These are phyloP conservation scores for Lumnitzera racemosa DNA, from an alignment of 345 rosid genomes.

Conservation along the genomic window DNA sequence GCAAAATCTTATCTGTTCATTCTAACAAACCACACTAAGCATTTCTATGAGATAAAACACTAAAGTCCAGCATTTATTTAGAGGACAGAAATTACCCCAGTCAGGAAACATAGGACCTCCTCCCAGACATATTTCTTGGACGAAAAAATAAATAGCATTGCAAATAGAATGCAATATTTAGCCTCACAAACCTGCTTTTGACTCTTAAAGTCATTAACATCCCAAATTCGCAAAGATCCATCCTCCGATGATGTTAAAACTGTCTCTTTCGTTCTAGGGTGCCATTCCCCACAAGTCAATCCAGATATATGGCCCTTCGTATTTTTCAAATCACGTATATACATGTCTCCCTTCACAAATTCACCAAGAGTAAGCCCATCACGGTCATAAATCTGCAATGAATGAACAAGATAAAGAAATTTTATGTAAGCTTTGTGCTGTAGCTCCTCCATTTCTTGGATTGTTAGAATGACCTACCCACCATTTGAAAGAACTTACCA, in stretches of 20 bases:
- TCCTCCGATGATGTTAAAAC: constrained; percentile 94
- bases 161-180: neutral
- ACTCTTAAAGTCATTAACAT: constrained; percentile 88
- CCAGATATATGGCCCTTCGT: constrained; percentile 95
- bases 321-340: constrained; percentile 91
- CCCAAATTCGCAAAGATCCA: constrained; percentile 95
- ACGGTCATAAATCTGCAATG: constrained; percentile 77
- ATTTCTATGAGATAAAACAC: no score
- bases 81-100: no score
- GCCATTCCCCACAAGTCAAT: constrained; percentile 95
- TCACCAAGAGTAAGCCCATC: constrained; percentile 95
- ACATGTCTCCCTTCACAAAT: constrained; percentile 98
- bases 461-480: no score
- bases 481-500: no score
- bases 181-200: constrained; percentile 65
- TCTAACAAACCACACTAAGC: no score
- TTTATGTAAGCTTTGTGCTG: no score
- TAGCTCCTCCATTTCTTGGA: no score
- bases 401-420: constrained; percentile 4
- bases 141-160: neutral
- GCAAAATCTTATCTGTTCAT: no score
- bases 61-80: no score
- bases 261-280: constrained; percentile 77
- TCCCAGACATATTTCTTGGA: neutral
- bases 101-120: no score